phyloP scores from a whole-genome alignment of 495 filamentous ascomycete genomes.

The Hypomontagnella submonticulosa region DNA sequence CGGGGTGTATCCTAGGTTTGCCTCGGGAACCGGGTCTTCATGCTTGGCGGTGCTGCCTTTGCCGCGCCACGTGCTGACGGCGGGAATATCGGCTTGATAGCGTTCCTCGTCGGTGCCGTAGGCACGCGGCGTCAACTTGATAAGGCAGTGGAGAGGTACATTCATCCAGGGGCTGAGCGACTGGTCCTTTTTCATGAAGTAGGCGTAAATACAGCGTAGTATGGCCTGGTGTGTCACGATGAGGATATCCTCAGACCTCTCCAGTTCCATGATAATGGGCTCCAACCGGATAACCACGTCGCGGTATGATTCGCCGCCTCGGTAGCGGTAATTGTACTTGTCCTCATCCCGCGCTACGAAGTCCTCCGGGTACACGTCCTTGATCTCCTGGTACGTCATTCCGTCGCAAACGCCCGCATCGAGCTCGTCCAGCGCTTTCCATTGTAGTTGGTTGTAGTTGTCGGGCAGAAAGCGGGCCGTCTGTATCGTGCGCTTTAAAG shows the following conservation, averaged over 20 bases:
- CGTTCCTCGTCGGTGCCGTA: slow-evolving; percentile 90
- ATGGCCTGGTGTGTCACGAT: slow-evolving; percentile 99
- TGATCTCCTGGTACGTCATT: slow-evolving; percentile 92
- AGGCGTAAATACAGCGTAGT: slow-evolving; percentile 95
- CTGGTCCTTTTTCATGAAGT: slow-evolving; percentile 97
- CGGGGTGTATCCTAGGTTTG: slow-evolving; percentile 31
- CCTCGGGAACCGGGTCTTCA: slow-evolving; percentile 60
- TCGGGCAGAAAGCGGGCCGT: slow-evolving; percentile 82
- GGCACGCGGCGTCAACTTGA: slow-evolving; percentile 94
- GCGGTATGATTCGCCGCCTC: slow-evolving; percentile 95
- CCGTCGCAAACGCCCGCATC: slow-evolving; percentile 97
- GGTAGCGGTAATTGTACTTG: slow-evolving; percentile 99
- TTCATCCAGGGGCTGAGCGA: slow-evolving; percentile 96
- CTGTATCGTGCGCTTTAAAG: slow-evolving; percentile 89
- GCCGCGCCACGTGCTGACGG: slow-evolving; percentile 92
- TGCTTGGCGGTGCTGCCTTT: slow-evolving; percentile 89
- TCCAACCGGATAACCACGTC: slow-evolving; percentile 98
- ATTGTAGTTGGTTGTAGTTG: slow-evolving; percentile 89
- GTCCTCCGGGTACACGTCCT: slow-evolving; percentile 89
- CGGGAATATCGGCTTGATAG: slow-evolving; percentile 88
- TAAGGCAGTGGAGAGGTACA: slow-evolving; percentile 88
- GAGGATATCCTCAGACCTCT: slow-evolving; percentile 94
- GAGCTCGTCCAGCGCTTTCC: slow-evolving; percentile 98
- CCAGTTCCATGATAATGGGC: slow-evolving; percentile 99
- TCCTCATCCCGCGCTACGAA: slow-evolving; percentile 94